Evolutionary conservation across 2,329 filamentous ascomycete genomes (phyloP).

Genomic region (Verticillium alfalfae): DNA sequence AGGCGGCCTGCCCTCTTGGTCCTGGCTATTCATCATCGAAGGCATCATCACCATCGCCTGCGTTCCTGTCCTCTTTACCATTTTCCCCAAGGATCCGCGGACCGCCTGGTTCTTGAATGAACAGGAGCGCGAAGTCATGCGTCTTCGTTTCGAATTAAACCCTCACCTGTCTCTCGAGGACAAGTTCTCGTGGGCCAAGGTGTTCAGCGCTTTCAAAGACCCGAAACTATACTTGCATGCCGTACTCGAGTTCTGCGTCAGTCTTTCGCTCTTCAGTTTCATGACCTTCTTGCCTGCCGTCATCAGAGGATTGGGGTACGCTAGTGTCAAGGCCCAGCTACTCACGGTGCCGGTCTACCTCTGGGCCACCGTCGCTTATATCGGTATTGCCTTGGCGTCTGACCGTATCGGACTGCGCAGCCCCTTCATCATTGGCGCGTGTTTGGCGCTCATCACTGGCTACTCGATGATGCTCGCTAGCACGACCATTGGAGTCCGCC

Average conservation of each 20-base stretch:
- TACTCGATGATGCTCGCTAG: slow-evolving; percentile 43
- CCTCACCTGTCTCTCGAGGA: slow-evolving; percentile 42
- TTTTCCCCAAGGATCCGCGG: slow-evolving; percentile 37
- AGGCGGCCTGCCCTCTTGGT: slow-evolving; percentile 39
- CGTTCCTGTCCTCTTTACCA: slow-evolving; percentile 37
- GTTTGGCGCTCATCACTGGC: slow-evolving; percentile 41
- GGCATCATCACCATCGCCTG: slow-evolving; percentile 37
- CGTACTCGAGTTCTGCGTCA: slow-evolving; percentile 44
- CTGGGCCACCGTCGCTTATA: slow-evolving; percentile 38
- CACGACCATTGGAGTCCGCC: slow-evolving; percentile 40
- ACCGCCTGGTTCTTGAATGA: slow-evolving; percentile 42
- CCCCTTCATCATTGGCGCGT: slow-evolving; percentile 50
- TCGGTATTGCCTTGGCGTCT: slow-evolving; percentile 37
- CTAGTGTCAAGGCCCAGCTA: slow-evolving; percentile 43
- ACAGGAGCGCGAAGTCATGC: slow-evolving; percentile 45
- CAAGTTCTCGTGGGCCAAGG: slow-evolving; percentile 44
- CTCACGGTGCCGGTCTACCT: slow-evolving; percentile 53
- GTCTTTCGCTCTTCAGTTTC: slow-evolving; percentile 51
- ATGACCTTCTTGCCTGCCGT: slow-evolving; percentile 54
- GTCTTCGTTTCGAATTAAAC: slow-evolving; percentile 35
- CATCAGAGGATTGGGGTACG: slow-evolving; percentile 44
- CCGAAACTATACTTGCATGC: slow-evolving; percentile 46
- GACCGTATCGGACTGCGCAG: slow-evolving; percentile 31
- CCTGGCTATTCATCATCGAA: slow-evolving; percentile 47
- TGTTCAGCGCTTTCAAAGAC: slow-evolving; percentile 39